These are phyloP conservation scores for Raffaelea arxii DNA, from an alignment of 2,329 filamentous ascomycete species.

Conservation along the genomic window DNA sequence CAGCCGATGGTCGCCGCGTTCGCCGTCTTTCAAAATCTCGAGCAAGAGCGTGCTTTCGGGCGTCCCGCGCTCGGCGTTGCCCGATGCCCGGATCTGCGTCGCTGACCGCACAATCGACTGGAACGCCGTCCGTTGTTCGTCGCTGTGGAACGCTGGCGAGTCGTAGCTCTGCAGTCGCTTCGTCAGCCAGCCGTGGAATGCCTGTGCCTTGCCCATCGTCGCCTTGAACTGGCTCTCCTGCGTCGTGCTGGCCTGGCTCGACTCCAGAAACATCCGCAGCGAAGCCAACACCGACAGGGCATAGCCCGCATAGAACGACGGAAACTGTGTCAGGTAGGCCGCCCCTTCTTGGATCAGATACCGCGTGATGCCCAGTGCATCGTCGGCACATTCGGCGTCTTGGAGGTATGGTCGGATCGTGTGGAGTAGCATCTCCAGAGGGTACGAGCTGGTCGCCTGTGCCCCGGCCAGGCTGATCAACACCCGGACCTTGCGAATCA, in stretches of 20 bases:
- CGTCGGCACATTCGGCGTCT: conserved; percentile 80
- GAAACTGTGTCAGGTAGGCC: conserved; percentile 51
- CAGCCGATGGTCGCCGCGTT: conserved; percentile 48
- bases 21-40: conserved; percentile 69
- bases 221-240: conserved; percentile 74
- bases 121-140: conserved; percentile 47
- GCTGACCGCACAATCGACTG: conserved; percentile 59
- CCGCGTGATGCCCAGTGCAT: conserved; percentile 76
- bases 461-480: conserved; percentile 69
- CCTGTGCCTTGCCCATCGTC: conserved; percentile 65
- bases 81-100: conserved; percentile 54
- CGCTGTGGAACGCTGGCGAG: conserved; percentile 39
- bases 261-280: conserved; percentile 64
- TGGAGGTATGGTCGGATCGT: conserved; percentile 69
- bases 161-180: conserved; percentile 56
- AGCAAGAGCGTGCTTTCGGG: conserved; percentile 72
- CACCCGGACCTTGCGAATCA: conserved; percentile 77
- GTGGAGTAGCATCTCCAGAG: conserved; percentile 81
- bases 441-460: conserved; percentile 67
- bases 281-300: conserved; percentile 71
- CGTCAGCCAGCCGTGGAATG: conserved; percentile 72
- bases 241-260: conserved; percentile 67
- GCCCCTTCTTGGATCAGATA: conserved; percentile 67
- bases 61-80: conserved; percentile 58
- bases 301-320: conserved; percentile 74